phyloP scores from a whole-genome alignment of 179 eudicot genomes.

The Drosera spatulata region DNA sequence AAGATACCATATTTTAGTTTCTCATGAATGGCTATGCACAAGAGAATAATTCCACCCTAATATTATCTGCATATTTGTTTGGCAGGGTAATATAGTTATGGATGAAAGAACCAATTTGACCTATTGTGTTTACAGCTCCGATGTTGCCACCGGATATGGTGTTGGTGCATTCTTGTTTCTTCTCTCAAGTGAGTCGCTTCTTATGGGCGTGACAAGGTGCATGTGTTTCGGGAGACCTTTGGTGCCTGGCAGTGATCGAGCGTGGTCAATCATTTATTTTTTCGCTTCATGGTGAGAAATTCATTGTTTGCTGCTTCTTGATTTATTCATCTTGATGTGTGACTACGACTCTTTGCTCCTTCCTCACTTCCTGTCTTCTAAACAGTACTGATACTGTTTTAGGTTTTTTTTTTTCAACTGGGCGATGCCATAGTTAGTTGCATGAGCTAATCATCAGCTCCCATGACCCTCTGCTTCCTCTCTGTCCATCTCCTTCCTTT shows the following conservation, averaged over 20 bases:
- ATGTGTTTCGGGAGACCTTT: constrained; percentile 89
- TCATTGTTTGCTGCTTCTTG: background rate
- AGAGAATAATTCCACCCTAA: too few relatives aligned
- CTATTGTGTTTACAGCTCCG: constrained; percentile 75
- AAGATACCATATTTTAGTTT: too few relatives aligned
- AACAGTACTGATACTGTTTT: too few relatives aligned
- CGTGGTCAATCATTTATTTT: constrained; percentile 94
- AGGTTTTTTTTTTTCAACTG: too few relatives aligned
- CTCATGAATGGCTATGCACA: too few relatives aligned
- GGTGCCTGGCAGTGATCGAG: constrained; percentile 78
- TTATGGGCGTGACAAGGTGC: constrained; percentile 91
- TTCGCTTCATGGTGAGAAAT: constrained; percentile 66
- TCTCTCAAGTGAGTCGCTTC: constrained; percentile 77
- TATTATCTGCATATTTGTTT: constrained; percentile 5
- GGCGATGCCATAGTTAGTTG: background rate
- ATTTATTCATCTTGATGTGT: background rate
- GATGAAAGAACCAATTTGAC: constrained; percentile 50
- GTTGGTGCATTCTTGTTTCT: constrained; percentile 88
- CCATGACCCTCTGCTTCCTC: too few relatives aligned
- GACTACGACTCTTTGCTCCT: too few relatives aligned
- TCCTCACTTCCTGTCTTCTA: too few relatives aligned
- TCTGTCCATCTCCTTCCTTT: too few relatives aligned
- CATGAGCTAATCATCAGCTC: too few relatives aligned
- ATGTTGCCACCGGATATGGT: constrained; percentile 96
- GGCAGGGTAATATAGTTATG: constrained; percentile 52